phyloP scores from a whole-genome alignment of 345 rosid genomes.

The Diplotaxis tenuifolia region DNA sequence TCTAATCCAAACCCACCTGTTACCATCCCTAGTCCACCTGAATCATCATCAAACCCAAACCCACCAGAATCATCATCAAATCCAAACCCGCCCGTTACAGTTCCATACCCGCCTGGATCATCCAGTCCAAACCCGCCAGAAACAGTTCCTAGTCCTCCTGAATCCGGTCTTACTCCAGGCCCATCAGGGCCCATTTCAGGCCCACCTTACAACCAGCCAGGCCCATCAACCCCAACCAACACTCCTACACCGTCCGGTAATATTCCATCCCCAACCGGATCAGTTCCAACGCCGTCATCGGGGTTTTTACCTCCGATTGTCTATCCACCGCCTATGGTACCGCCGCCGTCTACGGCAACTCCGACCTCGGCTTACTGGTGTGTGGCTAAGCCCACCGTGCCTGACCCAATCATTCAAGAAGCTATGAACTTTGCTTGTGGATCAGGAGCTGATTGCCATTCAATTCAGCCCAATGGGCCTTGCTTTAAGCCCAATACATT shows the following conservation, averaged over 20 bases:
- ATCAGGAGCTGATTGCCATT: conserved; percentile 85
- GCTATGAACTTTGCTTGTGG: conserved; percentile 96
- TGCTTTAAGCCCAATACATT: conserved; percentile 76
- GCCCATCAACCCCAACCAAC: conserved; percentile 31
- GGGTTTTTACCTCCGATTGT: conserved; percentile 67
- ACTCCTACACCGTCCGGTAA: conserved; percentile 41
- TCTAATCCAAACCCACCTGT: conserved; percentile 1
- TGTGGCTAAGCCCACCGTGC: conserved; percentile 90
- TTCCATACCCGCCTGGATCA: conserved; percentile 38
- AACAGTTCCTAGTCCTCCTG: conserved; percentile 37
- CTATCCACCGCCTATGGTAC: conserved; percentile 71
- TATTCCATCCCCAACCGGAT: conserved; percentile 42
- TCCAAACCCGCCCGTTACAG: conserved; percentile 33
- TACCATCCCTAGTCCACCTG: conserved; percentile 39
- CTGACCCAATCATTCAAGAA: conserved; percentile 88
- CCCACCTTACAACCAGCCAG: conserved; percentile 46
- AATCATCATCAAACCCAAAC: conserved; percentile 6
- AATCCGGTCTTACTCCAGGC: conserved; percentile 32
- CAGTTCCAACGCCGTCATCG: conserved; percentile 45
- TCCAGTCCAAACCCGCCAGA: conserved; percentile 27
- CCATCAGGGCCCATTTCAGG: conserved; percentile 36
- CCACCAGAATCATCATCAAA: conserved; percentile 23
- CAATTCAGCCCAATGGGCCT: conserved; percentile 61
- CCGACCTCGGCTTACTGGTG: conserved; percentile 72
- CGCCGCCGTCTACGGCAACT: conserved; percentile 48